Conservation (phyloP, 139 green algal genomes). For the Chlamydomonas applanata region DNA sequence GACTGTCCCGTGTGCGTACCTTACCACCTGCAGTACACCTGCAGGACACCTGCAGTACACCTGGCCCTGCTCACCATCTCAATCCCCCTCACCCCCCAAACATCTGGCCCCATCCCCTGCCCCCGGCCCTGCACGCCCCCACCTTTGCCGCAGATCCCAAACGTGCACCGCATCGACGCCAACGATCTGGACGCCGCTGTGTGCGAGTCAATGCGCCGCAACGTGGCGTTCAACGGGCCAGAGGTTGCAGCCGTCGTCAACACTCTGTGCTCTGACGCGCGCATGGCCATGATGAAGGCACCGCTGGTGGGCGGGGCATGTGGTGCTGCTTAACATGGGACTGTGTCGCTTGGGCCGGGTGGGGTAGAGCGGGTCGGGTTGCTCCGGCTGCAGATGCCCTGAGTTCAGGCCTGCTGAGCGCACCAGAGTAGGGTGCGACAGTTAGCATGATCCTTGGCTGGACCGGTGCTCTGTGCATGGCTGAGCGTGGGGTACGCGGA, state of each 20-base stretch:
- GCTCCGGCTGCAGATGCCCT: too few relatives aligned
- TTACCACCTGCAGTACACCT: too few relatives aligned
- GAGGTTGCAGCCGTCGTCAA: slow-evolving; percentile 51
- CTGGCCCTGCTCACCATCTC: background rate
- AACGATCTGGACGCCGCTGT: slow-evolving; percentile 83
- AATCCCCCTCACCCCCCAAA: too few relatives aligned
- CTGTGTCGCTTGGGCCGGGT: too few relatives aligned
- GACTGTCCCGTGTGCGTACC: too few relatives aligned
- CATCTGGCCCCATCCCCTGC: background rate
- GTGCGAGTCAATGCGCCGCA: slow-evolving; percentile 74
- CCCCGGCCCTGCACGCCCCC: background rate
- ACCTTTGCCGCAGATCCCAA: slow-evolving; percentile 48
- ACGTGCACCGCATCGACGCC: slow-evolving; percentile 70
- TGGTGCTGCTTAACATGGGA: too few relatives aligned
- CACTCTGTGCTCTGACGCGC: slow-evolving; percentile 64
- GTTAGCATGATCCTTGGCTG: too few relatives aligned
- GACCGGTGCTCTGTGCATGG: too few relatives aligned
- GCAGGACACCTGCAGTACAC: too few relatives aligned
- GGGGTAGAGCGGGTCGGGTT: background rate
- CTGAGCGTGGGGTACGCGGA: too few relatives aligned
- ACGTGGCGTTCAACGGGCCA: slow-evolving; percentile 77
- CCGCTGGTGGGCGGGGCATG: slow-evolving; percentile 8
- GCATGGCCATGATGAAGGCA: slow-evolving; percentile 83
- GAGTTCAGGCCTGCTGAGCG: too few relatives aligned
- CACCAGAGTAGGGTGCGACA: too few relatives aligned